Base-by-base conservation (phyloP, 306 rosid genomes). In the Prosopis cineraria region DNA sequence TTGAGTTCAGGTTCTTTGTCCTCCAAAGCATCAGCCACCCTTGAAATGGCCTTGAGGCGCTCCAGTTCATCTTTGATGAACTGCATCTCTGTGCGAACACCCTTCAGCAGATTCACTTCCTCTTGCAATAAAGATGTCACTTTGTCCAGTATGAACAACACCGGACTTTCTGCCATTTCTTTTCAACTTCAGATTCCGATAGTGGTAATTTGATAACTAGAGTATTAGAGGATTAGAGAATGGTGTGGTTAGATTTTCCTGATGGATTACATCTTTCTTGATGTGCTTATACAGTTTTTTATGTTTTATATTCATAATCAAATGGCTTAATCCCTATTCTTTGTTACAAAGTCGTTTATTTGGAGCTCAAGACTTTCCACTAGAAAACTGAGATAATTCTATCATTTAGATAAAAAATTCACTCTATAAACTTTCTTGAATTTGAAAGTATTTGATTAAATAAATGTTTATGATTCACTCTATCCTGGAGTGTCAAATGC, bases 161-260 rank as follows among this genome's bases (percentile, higher is more conserved):
- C 83, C 24, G 84, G 68, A 83, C 84, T 84, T 78, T 90, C 95
- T 62, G 87, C 88, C 95, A 90, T 86, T 27, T 58, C 41, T 39
- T 58, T 30, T 30, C 14, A 72, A 41, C 7, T 12, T 52, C 5
- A 50, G 25, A 19, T 8, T 0, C 6, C 16, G 63, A 5, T 10
- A 13, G 14, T 74, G 70, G 72, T 27, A 29, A 29, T 68, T 41
- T 79, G 58, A 31, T 6, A 37, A 6, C 6, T 7, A 4, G 40
- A 37, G 40, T 1, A 37, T 6, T 5, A 45, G 36, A 4, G 11
- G 10, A 0, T 70, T 43, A 43, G 47, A 10, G 47, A 0, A 56
- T 45, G 74, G 4, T 50, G 29, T 29, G 71, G 6, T 40, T 29
- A 64, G 45, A 31, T 74, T 41, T 74, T 0, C 63, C 37, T 30